Evolutionary conservation across 108 stramenopile species (phyloP).

Genomic region (Nitzschia putrida): DNA sequence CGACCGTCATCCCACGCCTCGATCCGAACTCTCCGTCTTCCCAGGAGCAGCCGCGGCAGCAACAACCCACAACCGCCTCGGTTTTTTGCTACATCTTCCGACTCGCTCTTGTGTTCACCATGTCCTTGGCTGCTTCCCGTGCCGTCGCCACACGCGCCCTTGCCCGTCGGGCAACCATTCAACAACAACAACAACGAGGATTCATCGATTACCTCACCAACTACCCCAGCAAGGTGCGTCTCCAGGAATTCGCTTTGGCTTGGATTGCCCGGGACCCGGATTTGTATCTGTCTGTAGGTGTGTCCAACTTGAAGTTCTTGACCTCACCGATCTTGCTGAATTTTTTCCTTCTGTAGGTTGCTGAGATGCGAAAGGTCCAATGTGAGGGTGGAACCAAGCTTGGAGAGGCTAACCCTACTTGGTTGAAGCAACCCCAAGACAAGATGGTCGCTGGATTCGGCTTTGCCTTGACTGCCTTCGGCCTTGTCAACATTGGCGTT

Average conservation of each 20-base stretch:
- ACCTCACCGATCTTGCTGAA: background rate
- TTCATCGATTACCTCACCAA: constrained; percentile 72
- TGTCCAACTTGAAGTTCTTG: background rate
- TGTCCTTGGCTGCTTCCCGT: constrained; percentile 52
- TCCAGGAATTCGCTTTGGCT: background rate
- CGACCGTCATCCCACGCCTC: too few relatives aligned
- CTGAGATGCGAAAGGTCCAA: constrained; percentile 79
- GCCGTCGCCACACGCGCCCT: constrained; percentile 37
- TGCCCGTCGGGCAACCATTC: constrained; percentile 28
- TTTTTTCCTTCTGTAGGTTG: constrained; percentile 46
- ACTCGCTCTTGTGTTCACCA: constrained; percentile 13
- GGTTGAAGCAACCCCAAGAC: constrained; percentile 80
- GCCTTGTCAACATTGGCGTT: constrained; percentile 29
- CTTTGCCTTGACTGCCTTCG: constrained; percentile 48
- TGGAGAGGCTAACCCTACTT: constrained; percentile 77
- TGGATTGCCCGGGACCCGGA: background rate
- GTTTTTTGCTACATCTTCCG: too few relatives aligned
- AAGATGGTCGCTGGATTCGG: constrained; percentile 42
- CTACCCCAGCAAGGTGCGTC: constrained; percentile 80
- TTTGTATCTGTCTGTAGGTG: background rate
- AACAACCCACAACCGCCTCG: too few relatives aligned
- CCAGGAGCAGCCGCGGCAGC: too few relatives aligned
- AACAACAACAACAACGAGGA: constrained; percentile 51
- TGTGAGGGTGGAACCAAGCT: constrained; percentile 66
- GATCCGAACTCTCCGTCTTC: too few relatives aligned